Conservation (phyloP, 805 yeast species). For the Debaryomyces castellii region DNA sequence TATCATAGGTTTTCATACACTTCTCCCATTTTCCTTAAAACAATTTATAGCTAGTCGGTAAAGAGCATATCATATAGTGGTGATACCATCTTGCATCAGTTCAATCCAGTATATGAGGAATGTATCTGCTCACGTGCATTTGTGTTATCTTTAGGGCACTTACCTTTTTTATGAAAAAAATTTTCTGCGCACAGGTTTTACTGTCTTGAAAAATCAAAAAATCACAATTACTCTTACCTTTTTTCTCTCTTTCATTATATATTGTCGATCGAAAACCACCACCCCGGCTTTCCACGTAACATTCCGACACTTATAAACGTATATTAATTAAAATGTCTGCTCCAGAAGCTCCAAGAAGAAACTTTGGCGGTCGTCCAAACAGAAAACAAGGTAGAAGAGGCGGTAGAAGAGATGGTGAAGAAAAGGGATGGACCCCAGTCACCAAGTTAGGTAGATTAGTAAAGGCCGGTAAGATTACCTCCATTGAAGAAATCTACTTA, state of each 20-base stretch:
- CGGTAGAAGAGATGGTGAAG: slow-evolving; percentile 83
- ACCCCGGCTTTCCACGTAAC: slow-evolving; percentile 73
- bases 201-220: background rate
- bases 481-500: slow-evolving; percentile 97
- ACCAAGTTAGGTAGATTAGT: slow-evolving; percentile 99
- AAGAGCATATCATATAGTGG: no score
- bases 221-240: background rate
- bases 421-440: slow-evolving; percentile 99
- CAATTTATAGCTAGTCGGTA: no score
- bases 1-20: no score
- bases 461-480: slow-evolving; percentile 95
- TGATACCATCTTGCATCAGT: no score
- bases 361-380: slow-evolving; percentile 56
- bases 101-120: no score
- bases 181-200: background rate
- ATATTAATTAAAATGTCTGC: slow-evolving; percentile 42
- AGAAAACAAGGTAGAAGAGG: slow-evolving; percentile 56
- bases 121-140: no score
- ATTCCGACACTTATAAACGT: slow-evolving; percentile 49
- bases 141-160: slow-evolving; percentile 6
- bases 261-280: slow-evolving; percentile 66
- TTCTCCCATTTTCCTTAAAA: no score
- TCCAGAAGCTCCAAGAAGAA: slow-evolving; percentile 40
- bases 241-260: slow-evolving; percentile 3
- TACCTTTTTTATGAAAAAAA: background rate